Evolutionary conservation across 257 asterid species (phyloP), one percentile per base, ranked within the genome.

Genomic region (Hygrophila difformis): DNA sequence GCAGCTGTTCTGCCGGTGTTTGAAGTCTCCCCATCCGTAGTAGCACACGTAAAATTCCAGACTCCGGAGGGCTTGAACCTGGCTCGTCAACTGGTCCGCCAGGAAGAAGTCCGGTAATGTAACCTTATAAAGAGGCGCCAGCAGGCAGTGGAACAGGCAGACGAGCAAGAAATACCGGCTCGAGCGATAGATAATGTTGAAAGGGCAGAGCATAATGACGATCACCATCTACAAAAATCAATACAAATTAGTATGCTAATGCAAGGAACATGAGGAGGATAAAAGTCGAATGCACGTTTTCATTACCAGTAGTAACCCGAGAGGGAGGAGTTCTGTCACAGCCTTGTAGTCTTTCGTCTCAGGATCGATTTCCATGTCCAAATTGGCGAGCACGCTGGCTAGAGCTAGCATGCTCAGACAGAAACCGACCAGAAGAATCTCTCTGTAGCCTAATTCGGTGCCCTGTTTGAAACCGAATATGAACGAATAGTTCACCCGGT

Each of bases 291-390:
- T n/a, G n/a, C n/a, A n/a, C n/a, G n/a, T n/a, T n/a, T n/a, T n/a
- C n/a, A n/a, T 31, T 31, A 31, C 37, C 37, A 31, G 12, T 31
- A 81, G 64, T 29, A 84, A 64, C 53, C 49, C 58, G 39, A 81
- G 29, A 12, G 97, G 97, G 51, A 87, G 71, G 60, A 81, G 45
- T 63, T 84, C 97, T 9, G 80, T 76, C 2, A 74, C 10, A 18
- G 68, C 41, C 23, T 56, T 18, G 47, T 53, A 78, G 3, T 67
- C 50, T 37, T 18, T 1, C 1, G 92, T 84, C 24, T 19, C 45
- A 0, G 62, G 65, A 14, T 84, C 81, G 95, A 81, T 78, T 49
- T 87, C 93, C 96, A 87, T 65, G 49, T 82, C 96, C 35, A 87
- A 64, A 64, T 82, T 70, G 13, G 81, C 63, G 28, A 82, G 67